Evolutionary conservation across 2,329 filamentous ascomycete genomes (phyloP).

Genomic region (Pestalotiopsis sp.): DNA sequence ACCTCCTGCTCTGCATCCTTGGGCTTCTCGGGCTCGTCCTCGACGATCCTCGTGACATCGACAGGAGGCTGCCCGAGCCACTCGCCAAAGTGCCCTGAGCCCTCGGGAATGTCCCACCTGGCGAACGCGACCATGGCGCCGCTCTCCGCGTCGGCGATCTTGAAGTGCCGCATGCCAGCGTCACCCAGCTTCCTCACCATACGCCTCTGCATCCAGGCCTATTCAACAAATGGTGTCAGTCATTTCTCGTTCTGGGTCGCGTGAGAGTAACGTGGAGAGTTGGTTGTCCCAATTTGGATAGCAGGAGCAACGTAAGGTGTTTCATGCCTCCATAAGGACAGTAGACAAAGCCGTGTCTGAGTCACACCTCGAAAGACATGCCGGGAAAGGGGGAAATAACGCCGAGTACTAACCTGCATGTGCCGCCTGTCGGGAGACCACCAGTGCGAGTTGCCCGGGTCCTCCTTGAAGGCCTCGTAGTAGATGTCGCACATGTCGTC

Average conservation of each 20-base stretch:
- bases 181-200: conserved; percentile 30
- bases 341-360: too few species aligned
- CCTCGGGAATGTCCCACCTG: conserved; percentile 37
- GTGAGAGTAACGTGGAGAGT: too few species aligned
- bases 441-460: conserved; percentile 30
- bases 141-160: conserved; percentile 30
- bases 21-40: conserved; percentile 15
- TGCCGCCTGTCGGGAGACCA: conserved; percentile 26
- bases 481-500: conserved; percentile 30
- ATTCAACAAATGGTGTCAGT: too few species aligned
- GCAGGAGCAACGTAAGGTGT: too few species aligned
- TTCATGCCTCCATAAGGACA: too few species aligned
- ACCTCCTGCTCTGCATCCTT: conserved; percentile 12
- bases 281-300: too few species aligned
- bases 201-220: conserved; percentile 31
- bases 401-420: conserved; percentile 16
- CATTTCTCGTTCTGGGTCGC: too few species aligned
- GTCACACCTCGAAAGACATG: too few species aligned
- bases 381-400: too few species aligned
- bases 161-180: conserved; percentile 32
- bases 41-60: conserved; percentile 18
- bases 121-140: conserved; percentile 33
- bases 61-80: conserved; percentile 17
- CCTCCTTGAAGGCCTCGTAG: conserved; percentile 25
- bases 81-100: conserved; percentile 23